Evolutionary conservation across 305 asterid species (phyloP).

Genomic region (Fraxinus albicans): DNA sequence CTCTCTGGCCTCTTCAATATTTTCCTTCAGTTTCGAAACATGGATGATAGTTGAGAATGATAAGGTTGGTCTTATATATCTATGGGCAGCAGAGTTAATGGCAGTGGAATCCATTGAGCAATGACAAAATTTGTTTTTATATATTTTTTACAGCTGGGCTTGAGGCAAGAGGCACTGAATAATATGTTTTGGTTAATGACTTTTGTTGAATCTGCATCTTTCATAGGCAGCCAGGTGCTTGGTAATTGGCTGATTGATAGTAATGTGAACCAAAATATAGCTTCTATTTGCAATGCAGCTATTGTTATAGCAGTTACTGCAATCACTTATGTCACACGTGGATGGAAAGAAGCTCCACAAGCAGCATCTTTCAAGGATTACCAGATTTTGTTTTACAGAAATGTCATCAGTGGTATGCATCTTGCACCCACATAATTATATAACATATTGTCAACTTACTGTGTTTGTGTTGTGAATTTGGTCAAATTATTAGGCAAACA

Average conservation of each 20-base stretch:
- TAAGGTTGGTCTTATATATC: constrained; percentile 49
- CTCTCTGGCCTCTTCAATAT: constrained; percentile 71
- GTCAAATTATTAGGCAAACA: neutral
- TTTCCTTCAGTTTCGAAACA: constrained; percentile 71
- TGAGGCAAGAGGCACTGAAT: constrained; percentile 76
- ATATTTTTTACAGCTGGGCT: constrained; percentile 59
- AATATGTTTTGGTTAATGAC: constrained; percentile 94
- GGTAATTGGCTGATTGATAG: constrained; percentile 67
- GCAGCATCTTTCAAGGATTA: constrained; percentile 51
- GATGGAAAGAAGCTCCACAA: constrained; percentile 59
- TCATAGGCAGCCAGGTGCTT: constrained; percentile 66
- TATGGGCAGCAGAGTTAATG: constrained; percentile 7
- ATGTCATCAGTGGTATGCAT: constrained; percentile 52
- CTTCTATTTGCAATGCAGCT: constrained; percentile 46
- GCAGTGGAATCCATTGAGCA: neutral
- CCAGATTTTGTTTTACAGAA: constrained; percentile 39
- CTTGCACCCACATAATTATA: constrained; percentile 14
- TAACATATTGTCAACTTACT: constrained; percentile 1
- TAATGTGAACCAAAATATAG: constrained; percentile 35
- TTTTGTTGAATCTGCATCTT: constrained; percentile 63
- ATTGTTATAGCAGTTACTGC: constrained; percentile 48
- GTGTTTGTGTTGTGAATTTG: neutral
- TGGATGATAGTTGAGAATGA: constrained; percentile 87
- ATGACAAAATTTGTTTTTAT: neutral
- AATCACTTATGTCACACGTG: constrained; percentile 43